phyloP scores from a whole-genome alignment of 2,329 filamentous ascomycete species.

The Chalaropsis thielavioides region DNA sequence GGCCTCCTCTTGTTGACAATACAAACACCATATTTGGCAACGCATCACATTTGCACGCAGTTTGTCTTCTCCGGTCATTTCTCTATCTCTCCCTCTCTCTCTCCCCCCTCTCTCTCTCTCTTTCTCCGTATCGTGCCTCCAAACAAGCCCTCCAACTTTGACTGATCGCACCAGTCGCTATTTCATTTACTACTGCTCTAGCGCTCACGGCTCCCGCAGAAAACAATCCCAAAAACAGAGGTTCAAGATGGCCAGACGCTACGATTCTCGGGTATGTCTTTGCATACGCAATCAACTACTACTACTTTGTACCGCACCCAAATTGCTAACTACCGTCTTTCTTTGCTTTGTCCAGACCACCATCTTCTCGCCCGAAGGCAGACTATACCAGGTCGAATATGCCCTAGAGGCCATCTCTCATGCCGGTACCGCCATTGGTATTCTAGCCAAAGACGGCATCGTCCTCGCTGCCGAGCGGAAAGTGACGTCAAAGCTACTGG shows the following conservation, averaged over 20 bases:
- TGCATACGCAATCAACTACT: neutral
- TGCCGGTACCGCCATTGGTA: slow-evolving; percentile 89
- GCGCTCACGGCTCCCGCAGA: slow-evolving; percentile 19
- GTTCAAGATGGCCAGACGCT: slow-evolving; percentile 71
- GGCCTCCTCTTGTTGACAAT: neutral
- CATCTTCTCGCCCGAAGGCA: slow-evolving; percentile 98
- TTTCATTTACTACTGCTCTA: neutral
- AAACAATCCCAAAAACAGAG: slow-evolving; percentile 18
- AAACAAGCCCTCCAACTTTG: neutral
- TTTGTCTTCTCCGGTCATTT: neutral
- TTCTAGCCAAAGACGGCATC: slow-evolving; percentile 95
- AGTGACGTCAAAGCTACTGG: slow-evolving; percentile 95
- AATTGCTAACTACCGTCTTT: neutral
- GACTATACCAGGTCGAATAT: slow-evolving; percentile 98
- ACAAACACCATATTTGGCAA: neutral
- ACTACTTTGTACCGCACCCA: neutral
- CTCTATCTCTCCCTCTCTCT: neutral
- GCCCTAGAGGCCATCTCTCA: slow-evolving; percentile 97
- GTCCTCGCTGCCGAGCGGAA: slow-evolving; percentile 96
- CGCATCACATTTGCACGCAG: neutral
- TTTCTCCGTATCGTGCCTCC: no score
- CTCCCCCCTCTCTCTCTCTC: no score
- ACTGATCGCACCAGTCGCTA: slow-evolving; percentile 19
- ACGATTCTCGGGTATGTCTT: slow-evolving; percentile 76
- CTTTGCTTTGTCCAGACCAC: slow-evolving; percentile 52